These are phyloP conservation scores for Kappamyces sp. DNA, from an alignment of 192 early-diverging fungal species.

Conservation along the genomic window DNA sequence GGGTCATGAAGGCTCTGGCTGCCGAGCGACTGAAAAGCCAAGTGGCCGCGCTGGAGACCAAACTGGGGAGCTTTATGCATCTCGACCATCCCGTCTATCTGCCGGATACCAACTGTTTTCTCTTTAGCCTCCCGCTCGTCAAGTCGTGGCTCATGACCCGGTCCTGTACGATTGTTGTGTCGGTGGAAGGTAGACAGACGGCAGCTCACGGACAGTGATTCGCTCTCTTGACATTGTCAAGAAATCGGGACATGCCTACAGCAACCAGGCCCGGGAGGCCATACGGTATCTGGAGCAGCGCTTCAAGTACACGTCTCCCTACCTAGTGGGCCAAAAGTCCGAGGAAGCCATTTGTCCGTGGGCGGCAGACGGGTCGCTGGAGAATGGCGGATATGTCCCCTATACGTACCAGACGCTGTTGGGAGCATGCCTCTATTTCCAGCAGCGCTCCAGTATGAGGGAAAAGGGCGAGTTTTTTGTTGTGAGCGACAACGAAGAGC, in stretches of 20 bases:
- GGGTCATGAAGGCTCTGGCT: slow-evolving; percentile 34
- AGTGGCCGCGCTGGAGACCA: slow-evolving; percentile 28
- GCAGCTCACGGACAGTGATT: slow-evolving; percentile 21
- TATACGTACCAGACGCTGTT: slow-evolving; percentile 11
- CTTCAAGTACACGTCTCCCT: slow-evolving; percentile 29
- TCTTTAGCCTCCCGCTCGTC: slow-evolving; percentile 22
- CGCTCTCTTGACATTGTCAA: slow-evolving; percentile 37
- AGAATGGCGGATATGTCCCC: slow-evolving; percentile 11
- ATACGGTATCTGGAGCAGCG: slow-evolving; percentile 49
- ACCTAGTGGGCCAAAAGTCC: slow-evolving; percentile 31
- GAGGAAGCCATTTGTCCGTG: slow-evolving; percentile 16
- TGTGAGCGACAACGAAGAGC: slow-evolving; percentile 18
- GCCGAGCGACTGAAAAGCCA: slow-evolving; percentile 40
- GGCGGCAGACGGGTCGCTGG: slow-evolving; percentile 3
- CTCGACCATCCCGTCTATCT: slow-evolving; percentile 17
- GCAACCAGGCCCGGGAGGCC: slow-evolving; percentile 37
- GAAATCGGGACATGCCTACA: slow-evolving; percentile 25
- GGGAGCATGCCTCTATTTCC: slow-evolving; percentile 18
- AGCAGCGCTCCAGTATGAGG: slow-evolving; percentile 7
- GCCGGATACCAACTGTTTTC: slow-evolving; percentile 24
- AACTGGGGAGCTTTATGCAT: slow-evolving; percentile 11
- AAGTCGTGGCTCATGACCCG: slow-evolving; percentile 30
- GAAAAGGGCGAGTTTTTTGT: slow-evolving; percentile 13
- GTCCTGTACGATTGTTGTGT: slow-evolving; percentile 22
- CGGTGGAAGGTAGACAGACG: slow-evolving; percentile 20